Evolutionary conservation across 306 rosid species (phyloP).

Genomic region (Neltuma alba): DNA sequence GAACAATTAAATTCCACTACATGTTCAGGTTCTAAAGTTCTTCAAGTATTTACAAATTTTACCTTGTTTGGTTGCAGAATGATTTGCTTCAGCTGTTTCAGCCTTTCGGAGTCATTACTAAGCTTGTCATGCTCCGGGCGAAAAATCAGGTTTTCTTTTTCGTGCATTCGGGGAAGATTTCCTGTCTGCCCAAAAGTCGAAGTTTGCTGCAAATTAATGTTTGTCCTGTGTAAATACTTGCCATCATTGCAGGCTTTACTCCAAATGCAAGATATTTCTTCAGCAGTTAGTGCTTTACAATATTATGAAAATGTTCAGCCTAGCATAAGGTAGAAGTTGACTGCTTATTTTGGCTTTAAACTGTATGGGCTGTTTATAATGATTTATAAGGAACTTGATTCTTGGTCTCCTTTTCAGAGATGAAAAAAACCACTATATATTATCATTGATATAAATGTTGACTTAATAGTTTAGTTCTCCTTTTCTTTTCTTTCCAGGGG

Average conservation of each 20-base stretch:
- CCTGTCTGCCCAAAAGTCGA: slow-evolving; percentile 21
- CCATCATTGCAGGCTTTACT: slow-evolving; percentile 75
- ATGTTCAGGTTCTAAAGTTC: slow-evolving; percentile 3
- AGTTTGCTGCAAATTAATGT: slow-evolving; percentile 8
- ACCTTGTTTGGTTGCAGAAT: slow-evolving; percentile 58
- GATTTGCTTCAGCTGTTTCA: slow-evolving; percentile 98
- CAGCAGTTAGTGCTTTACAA: slow-evolving; percentile 88
- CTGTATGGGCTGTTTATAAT: slow-evolving; percentile 12
- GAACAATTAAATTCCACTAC: neutral
- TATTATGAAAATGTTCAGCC: slow-evolving; percentile 87
- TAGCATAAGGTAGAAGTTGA: slow-evolving; percentile 69
- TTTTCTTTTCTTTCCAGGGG: slow-evolving; percentile 62
- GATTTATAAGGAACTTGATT: slow-evolving; percentile 8
- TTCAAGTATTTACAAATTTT: slow-evolving; percentile 23
- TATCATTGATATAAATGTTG: slow-evolving; percentile 20
- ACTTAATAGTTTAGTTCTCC: slow-evolving; percentile 19
- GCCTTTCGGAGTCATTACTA: slow-evolving; percentile 96
- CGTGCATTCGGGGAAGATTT: neutral
- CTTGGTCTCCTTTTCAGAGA: neutral
- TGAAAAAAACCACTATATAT: neutral
- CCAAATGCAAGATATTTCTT: slow-evolving; percentile 93
- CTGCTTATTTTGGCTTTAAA: neutral
- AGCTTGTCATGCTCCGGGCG: slow-evolving; percentile 99
- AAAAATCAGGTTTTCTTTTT: slow-evolving; percentile 84
- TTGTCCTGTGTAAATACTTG: slow-evolving; percentile 18